phyloP scores from a whole-genome alignment of 495 filamentous ascomycete genomes.

The Pseudoneurospora amorphoporcata region DNA sequence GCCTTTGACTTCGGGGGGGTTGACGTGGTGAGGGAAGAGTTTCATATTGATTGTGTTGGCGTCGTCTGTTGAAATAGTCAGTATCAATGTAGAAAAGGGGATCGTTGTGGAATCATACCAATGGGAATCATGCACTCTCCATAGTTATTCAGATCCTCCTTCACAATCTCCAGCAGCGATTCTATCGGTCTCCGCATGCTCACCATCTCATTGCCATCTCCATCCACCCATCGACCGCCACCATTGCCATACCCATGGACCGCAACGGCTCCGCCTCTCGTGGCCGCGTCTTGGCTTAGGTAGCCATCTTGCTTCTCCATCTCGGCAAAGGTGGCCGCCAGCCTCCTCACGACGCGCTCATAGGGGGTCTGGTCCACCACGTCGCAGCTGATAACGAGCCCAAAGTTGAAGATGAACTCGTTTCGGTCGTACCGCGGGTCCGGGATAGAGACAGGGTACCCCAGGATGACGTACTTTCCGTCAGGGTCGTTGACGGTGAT shows the following conservation, averaged over 20 bases:
- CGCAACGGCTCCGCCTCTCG: neutral
- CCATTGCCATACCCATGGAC: conserved; percentile 23
- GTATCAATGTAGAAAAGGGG: neutral
- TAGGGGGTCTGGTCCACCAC: conserved; percentile 57
- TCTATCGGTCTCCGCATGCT: conserved; percentile 51
- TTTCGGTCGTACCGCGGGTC: conserved; percentile 72
- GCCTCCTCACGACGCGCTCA: conserved; percentile 71
- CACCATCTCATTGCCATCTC: conserved; percentile 3
- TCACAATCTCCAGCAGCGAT: conserved; percentile 77
- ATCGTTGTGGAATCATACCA: conserved; percentile 36
- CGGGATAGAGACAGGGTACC: conserved; percentile 80
- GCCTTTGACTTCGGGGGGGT: conserved; percentile 64
- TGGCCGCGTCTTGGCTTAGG: conserved; percentile 44
- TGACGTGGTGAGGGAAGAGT: conserved; percentile 73
- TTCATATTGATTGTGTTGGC: conserved; percentile 95
- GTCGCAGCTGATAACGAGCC: conserved; percentile 61
- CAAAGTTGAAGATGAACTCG: conserved; percentile 97
- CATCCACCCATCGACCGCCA: conserved; percentile 16
- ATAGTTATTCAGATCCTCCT: conserved; percentile 94
- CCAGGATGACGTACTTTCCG: conserved; percentile 69
- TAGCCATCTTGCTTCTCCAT: conserved; percentile 83
- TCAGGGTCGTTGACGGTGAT: conserved; percentile 63
- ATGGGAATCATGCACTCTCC: conserved; percentile 97
- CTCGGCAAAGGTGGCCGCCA: conserved; percentile 74
- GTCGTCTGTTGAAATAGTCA: conserved; percentile 48